Percentiles rank a stretch among this genome's conserved stretches.
Conservation (phyloP, 768 basidiomycete species). For the Macrolepiota dolichaula region DNA sequence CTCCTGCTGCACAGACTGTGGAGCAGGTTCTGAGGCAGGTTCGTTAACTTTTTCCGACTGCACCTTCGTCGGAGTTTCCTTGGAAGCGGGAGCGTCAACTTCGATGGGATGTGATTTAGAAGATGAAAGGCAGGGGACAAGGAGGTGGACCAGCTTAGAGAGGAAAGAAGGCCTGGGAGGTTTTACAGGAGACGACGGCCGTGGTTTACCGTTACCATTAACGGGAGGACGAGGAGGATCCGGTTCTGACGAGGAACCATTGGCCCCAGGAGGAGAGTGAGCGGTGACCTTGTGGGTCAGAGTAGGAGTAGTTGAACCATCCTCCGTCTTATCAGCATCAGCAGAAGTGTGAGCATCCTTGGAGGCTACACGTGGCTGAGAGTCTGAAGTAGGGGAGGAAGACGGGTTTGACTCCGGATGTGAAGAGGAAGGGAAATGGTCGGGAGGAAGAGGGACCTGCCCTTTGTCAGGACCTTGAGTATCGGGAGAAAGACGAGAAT, state of each 20-base stretch:
- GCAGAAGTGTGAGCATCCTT: constrained; percentile 19
- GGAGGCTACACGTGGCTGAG: constrained; percentile 20
- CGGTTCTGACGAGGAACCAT: constrained; percentile 13
- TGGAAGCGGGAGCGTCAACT: constrained; percentile 26
- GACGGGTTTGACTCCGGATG: constrained; percentile 9
- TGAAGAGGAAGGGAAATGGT: constrained; percentile 5
- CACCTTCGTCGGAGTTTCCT: constrained; percentile 13
- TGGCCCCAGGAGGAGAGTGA: constrained; percentile 6
- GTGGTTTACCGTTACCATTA: constrained; percentile 16
- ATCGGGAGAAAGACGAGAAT: not conserved
- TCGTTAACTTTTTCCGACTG: constrained; percentile 6
- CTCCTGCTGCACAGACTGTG: not conserved
- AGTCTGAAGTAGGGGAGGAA: not conserved
- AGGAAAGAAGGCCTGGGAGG: constrained; percentile 49
- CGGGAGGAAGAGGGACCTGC: not conserved
- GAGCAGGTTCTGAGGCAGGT: not conserved
- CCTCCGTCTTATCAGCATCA: constrained; percentile 22
- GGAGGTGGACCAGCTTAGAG: constrained; percentile 53
- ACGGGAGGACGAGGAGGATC: constrained; percentile 15
- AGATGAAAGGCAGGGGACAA: constrained; percentile 66
- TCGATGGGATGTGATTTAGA: constrained; percentile 46
- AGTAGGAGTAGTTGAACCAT: constrained; percentile 23
- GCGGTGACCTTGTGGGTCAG: constrained; percentile 11
- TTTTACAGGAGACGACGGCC: constrained; percentile 2
- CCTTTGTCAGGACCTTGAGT: constrained; percentile 11